These are phyloP conservation scores for Erodium moschatum DNA, from an alignment of 441 rosid species.

Conservation along the genomic window DNA sequence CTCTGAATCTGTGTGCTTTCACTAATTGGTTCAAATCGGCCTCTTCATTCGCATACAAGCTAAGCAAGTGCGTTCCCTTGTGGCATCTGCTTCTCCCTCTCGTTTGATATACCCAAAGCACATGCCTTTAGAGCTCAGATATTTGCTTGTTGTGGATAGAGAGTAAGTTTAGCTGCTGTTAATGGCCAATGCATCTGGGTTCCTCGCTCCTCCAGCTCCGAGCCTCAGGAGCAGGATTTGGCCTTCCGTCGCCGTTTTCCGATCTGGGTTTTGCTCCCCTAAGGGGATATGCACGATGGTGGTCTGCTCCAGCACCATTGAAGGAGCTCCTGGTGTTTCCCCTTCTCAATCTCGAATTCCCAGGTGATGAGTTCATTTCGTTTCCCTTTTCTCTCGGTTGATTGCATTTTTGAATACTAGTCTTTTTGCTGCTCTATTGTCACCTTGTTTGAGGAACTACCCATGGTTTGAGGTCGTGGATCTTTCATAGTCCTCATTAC, in stretches of 20 bases:
- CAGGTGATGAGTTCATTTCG: slow-evolving; percentile 31
- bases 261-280: slow-evolving; percentile 54
- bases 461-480: background rate
- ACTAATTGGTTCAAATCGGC: background rate
- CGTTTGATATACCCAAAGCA: slow-evolving; percentile 3
- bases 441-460: no score
- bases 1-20: background rate
- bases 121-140: no score
- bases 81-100: no score
- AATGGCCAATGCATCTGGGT: slow-evolving; percentile 80
- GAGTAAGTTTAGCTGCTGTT: background rate
- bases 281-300: slow-evolving; percentile 38
- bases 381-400: slow-evolving; percentile 12
- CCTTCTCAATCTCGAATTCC: slow-evolving; percentile 52
- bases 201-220: slow-evolving; percentile 54
- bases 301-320: slow-evolving; percentile 40
- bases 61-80: background rate
- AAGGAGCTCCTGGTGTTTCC: slow-evolving; percentile 35
- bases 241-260: slow-evolving; percentile 38
- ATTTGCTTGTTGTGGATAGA: no score
- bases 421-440: background rate
- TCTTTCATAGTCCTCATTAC: background rate
- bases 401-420: slow-evolving; percentile 5
- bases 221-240: slow-evolving; percentile 32
- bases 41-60: background rate